Evolutionary conservation across 2,329 filamentous ascomycete species (phyloP).

Genomic region (Raffaelea arxii): DNA sequence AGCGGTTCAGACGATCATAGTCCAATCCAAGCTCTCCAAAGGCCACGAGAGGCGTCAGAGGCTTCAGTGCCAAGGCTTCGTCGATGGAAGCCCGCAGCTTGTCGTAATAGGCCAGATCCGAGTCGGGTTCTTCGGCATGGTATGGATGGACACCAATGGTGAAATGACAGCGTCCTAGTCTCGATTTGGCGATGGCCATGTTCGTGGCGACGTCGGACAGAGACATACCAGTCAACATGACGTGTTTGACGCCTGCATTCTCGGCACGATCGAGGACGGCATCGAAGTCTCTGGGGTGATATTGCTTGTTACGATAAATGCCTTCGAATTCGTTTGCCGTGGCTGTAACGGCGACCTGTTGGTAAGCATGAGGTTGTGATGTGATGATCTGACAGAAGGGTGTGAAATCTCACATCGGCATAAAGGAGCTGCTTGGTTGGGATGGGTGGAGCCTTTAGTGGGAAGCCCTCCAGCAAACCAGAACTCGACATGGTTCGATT

Average conservation of each 20-base stretch:
- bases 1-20: conserved; percentile 36
- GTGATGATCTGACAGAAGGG: not conserved
- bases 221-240: conserved; percentile 31
- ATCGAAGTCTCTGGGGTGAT: conserved; percentile 34
- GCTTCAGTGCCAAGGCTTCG: conserved; percentile 13
- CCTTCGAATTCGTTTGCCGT: conserved; percentile 37
- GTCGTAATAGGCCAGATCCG: conserved; percentile 12
- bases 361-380: not conserved
- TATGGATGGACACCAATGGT: conserved; percentile 43
- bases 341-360: conserved; percentile 22
- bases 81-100: conserved; percentile 17
- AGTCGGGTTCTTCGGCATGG: conserved; percentile 33
- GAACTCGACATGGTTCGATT: too few species aligned
- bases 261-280: conserved; percentile 30
- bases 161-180: conserved; percentile 24
- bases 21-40: conserved; percentile 42
- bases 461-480: too few species aligned
- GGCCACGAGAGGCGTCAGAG: conserved; percentile 23
- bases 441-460: too few species aligned
- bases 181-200: conserved; percentile 14
- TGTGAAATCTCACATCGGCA: not conserved
- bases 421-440: too few species aligned
- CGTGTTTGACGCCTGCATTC: conserved; percentile 29
- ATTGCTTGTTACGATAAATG: conserved; percentile 37
- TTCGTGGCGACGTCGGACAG: conserved; percentile 20